Percentiles rank a stretch among this genome's conserved stretches.
Evolutionary conservation across 805 yeast species (phyloP).

Genomic region (Cyberlindnera xylosilytica): DNA sequence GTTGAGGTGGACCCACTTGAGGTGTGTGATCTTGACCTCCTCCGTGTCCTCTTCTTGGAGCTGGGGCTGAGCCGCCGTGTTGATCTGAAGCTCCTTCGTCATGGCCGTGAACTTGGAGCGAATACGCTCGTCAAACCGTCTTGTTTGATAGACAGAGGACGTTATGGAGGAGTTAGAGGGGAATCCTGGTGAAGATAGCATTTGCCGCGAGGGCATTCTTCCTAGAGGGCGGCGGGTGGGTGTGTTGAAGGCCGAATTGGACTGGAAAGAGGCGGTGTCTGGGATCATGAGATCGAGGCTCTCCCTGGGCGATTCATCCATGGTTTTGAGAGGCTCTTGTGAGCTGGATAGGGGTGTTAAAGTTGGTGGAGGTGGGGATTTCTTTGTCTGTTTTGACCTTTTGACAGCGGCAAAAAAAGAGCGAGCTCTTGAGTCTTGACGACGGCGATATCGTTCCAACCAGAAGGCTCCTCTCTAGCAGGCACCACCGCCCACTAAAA

Average conservation of each 20-base stretch:
- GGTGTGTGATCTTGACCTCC: slow-evolving; percentile 10
- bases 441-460: slow-evolving; percentile 4
- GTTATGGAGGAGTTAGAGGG: slow-evolving; percentile 15
- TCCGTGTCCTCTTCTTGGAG: slow-evolving; percentile 1
- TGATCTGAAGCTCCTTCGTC: slow-evolving; percentile 1
- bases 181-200: slow-evolving; percentile 13
- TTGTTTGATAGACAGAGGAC: slow-evolving; percentile 11
- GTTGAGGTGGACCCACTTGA: slow-evolving; percentile 41
- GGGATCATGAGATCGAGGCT: slow-evolving; percentile 8
- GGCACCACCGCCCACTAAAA: too few relatives aligned
- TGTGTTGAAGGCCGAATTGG: slow-evolving; percentile 12
- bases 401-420: background rate
- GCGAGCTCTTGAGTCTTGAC: too few relatives aligned
- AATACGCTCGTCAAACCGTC: slow-evolving; percentile 23
- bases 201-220: background rate
- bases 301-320: slow-evolving; percentile 5
- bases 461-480: background rate
- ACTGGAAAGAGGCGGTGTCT: slow-evolving; percentile 15
- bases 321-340: too few relatives aligned
- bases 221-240: slow-evolving; percentile 7
- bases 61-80: background rate
- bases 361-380: too few relatives aligned
- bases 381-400: too few relatives aligned
- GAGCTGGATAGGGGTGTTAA: too few relatives aligned
- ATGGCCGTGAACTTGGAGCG: slow-evolving; percentile 18